These are phyloP conservation scores for Lycium ferocissimum DNA, from an alignment of 257 asterid species.

Conservation along the genomic window DNA sequence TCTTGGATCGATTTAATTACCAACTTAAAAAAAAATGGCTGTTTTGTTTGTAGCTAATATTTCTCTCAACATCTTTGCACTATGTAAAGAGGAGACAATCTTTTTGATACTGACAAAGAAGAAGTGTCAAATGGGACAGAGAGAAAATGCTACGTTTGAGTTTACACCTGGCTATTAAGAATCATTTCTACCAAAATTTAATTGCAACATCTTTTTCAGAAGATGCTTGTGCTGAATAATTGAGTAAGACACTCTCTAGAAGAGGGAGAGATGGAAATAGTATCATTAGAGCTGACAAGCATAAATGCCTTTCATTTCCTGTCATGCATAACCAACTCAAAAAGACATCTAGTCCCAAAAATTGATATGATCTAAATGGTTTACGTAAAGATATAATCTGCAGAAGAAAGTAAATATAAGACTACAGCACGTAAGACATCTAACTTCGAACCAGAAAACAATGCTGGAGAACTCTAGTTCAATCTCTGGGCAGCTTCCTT, in stretches of 20 bases:
- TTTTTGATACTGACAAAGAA: too few relatives aligned
- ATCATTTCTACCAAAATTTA: too few relatives aligned
- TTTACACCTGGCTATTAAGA: too few relatives aligned
- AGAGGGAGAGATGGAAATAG: background rate
- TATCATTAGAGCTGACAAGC: background rate
- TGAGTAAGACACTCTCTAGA: too few relatives aligned
- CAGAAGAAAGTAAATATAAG: background rate
- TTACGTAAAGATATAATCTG: background rate
- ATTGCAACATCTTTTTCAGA: background rate
- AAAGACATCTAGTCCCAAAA: background rate
- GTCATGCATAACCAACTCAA: background rate
- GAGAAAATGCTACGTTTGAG: too few relatives aligned
- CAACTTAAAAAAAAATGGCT: too few relatives aligned
- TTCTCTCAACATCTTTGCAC: too few relatives aligned
- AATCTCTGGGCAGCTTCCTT: conserved; percentile 47
- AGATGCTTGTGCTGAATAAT: background rate
- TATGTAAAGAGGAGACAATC: too few relatives aligned
- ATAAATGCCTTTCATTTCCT: background rate
- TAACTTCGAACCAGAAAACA: background rate
- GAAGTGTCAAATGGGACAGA: too few relatives aligned
- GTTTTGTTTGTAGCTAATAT: too few relatives aligned
- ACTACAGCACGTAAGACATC: background rate
- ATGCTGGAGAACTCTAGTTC: conserved; percentile 1
- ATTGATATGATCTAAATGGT: background rate
- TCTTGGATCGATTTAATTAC: too few relatives aligned